A percentile compares a stretch with the other conserved stretches of the same genome.
These are phyloP conservation scores for Diaporthe sp. DNA, from an alignment of 2,329 filamentous ascomycete species.

Conservation along the genomic window DNA sequence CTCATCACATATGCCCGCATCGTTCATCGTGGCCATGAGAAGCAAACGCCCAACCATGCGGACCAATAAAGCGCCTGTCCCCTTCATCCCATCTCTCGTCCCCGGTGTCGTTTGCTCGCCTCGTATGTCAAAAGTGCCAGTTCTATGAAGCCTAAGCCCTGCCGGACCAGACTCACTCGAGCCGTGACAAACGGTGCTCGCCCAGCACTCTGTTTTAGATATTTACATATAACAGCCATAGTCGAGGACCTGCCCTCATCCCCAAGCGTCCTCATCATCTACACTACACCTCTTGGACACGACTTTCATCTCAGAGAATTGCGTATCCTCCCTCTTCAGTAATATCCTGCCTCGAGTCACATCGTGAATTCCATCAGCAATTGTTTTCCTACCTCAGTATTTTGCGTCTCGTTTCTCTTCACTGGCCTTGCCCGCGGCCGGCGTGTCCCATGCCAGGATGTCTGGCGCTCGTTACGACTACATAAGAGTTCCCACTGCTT, in stretches of 20 bases:
- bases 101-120: constrained; percentile 36
- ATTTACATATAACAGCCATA: constrained; percentile 31
- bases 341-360: background rate
- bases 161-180: constrained; percentile 15
- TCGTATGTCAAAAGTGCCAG: constrained; percentile 34
- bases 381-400: background rate
- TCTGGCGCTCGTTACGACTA: constrained; percentile 29
- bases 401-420: background rate
- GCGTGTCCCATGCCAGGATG: constrained; percentile 28
- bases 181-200: background rate
- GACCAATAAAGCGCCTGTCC: constrained; percentile 29
- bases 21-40: constrained; percentile 28
- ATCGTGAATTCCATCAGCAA: background rate
- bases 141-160: constrained; percentile 34
- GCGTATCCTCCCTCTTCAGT: background rate
- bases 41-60: constrained; percentile 30
- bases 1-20: constrained; percentile 21
- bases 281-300: background rate
- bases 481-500: constrained; percentile 34
- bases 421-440: background rate
- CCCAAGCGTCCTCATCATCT: background rate
- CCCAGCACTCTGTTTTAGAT: background rate
- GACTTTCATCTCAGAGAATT: background rate
- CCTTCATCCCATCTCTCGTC: constrained; percentile 27
- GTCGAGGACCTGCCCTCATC: constrained; percentile 2